Evolutionary conservation across 2,329 filamentous ascomycete genomes (phyloP).

Genomic region (Arthroderma sp.): DNA sequence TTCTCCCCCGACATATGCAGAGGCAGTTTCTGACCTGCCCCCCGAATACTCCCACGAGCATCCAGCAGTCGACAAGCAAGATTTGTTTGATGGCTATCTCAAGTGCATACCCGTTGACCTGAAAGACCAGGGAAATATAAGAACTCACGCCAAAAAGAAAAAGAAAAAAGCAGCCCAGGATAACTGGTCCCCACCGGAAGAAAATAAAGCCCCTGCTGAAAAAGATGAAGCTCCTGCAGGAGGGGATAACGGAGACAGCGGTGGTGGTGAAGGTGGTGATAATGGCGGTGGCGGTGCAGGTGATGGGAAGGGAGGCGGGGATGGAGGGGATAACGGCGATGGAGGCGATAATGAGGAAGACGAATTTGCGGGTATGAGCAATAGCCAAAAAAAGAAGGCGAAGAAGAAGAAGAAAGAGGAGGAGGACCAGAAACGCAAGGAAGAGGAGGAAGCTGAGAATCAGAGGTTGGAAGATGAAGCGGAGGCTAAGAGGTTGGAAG

Average conservation of each 20-base stretch:
- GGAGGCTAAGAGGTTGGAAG: constrained; percentile 5
- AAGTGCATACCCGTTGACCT: constrained; percentile 6
- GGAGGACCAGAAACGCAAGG: constrained; percentile 5
- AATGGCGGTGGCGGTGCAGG: neutral
- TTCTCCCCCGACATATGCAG: constrained; percentile 10
- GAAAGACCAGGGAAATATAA: constrained; percentile 9
- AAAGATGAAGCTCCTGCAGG: constrained; percentile 1
- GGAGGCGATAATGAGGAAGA: constrained; percentile 6
- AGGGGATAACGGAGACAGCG: neutral
- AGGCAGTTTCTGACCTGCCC: constrained; percentile 9
- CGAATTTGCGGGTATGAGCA: constrained; percentile 5
- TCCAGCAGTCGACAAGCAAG: neutral
- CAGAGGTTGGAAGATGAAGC: constrained; percentile 7
- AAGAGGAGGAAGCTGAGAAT: constrained; percentile 4
- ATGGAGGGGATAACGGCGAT: neutral
- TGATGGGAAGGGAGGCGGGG: constrained; percentile 1
- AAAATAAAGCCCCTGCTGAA: constrained; percentile 5
- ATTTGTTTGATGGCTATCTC: neutral
- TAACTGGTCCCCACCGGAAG: constrained; percentile 1
- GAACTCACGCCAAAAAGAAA: constrained; percentile 8
- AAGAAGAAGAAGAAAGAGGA: constrained; percentile 11
- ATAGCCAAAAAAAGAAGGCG: constrained; percentile 9
- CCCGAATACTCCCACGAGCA: constrained; percentile 20
- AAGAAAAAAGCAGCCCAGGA: constrained; percentile 7
- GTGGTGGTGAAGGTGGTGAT: constrained; percentile 4